These are phyloP conservation scores for Pseudocercospora cruenta DNA, from an alignment of 2,329 filamentous ascomycete species.

Conservation along the genomic window DNA sequence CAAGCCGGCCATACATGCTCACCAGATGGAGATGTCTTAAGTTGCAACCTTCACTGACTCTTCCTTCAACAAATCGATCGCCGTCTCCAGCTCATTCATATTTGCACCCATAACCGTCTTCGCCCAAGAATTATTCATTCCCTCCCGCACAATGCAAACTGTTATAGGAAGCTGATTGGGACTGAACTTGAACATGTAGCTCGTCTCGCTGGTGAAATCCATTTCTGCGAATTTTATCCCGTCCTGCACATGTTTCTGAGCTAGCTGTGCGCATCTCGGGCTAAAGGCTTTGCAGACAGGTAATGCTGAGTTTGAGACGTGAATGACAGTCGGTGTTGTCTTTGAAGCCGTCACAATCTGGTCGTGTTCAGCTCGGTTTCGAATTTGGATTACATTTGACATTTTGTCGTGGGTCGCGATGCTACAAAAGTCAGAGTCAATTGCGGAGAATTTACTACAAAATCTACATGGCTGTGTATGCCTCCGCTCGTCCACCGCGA, in stretches of 20 bases:
- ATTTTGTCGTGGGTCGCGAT: not conserved
- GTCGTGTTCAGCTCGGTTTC: conserved; percentile 24
- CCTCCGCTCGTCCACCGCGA: not conserved
- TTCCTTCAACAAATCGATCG: conserved; percentile 16
- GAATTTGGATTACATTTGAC: conserved; percentile 21
- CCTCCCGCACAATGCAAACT: conserved; percentile 24
- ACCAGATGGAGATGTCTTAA: not conserved
- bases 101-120: conserved; percentile 28
- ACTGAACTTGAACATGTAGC: conserved; percentile 29
- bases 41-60: conserved; percentile 4
- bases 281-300: conserved; percentile 28
- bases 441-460: not conserved
- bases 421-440: not conserved
- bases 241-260: conserved; percentile 2
- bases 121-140: conserved; percentile 18
- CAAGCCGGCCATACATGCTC: not conserved
- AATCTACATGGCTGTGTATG: not conserved
- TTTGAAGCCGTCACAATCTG: conserved; percentile 25
- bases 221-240: conserved; percentile 26
- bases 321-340: conserved; percentile 42
- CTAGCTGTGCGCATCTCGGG: conserved; percentile 23
- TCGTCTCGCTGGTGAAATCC: conserved; percentile 25
- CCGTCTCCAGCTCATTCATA: conserved; percentile 14
- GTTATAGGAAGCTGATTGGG: conserved; percentile 31
- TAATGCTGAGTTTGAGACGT: conserved; percentile 46